Evolutionary conservation across 495 filamentous ascomycete genomes (phyloP), one percentile per base, ranked within the genome.

Genomic region (Hypoxylon crocopeplum): DNA sequence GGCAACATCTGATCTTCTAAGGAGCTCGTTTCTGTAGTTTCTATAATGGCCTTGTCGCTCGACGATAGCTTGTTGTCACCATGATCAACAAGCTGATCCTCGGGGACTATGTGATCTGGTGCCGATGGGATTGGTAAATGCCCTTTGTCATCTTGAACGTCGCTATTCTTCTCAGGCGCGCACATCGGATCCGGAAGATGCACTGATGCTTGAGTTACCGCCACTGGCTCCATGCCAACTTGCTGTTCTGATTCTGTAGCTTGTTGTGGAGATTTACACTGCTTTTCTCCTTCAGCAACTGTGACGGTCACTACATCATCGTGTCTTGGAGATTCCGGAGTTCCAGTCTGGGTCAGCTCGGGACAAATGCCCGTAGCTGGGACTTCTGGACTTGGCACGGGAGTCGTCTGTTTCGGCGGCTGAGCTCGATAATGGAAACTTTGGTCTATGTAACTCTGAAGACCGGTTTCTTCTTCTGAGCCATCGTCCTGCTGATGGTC

Each of bases 401-500:
- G 37, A 16, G 39, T 21, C 7, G 25, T 24, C 40, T 48, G 44
- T 34, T 63, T 63, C n/a, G 42, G 5, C 1, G 37, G 57, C 39
- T 60, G 59, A 48, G 63, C 36, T 61, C 55, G 67, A 48, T 69
- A 71, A 30, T 56, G 54, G 48, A 71, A 71, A 44, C 69, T 71
- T 19, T 66, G 47, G 41, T 69, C 67, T n/a, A 56, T 12, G 13
- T 42, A 50, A 38, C 46, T 57, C 34, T 67, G 22, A 19, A 67
- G 56, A 15, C 7, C 33, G 3, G 8, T 15, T 20, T 39, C 40
- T 15, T 39, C 56, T 48, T 59, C 41, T 45, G 12, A 1, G 6
- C 30, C 13, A 19, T 56, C 29, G 16, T 16, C 7, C 13, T 53
- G 30, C 13, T 19, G 36, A 53, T 11, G 19, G 11, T 58, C 30